A percentile compares a stretch with the other conserved stretches of the same genome.
These are phyloP conservation scores for Bruguiera sexangula DNA, from an alignment of 345 rosid species.

Conservation along the genomic window DNA sequence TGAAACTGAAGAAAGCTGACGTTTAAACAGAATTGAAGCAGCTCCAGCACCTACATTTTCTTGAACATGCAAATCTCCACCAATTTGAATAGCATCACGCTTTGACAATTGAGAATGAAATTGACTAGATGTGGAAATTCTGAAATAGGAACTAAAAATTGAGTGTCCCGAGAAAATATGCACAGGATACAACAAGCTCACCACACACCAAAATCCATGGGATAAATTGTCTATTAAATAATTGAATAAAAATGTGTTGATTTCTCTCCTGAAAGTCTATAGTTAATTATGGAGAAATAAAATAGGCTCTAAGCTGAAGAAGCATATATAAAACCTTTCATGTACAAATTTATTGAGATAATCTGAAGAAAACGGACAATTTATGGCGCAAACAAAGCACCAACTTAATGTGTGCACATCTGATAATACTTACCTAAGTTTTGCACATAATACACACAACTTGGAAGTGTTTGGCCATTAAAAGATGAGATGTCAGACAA, in stretches of 20 bases:
- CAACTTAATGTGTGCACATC: not conserved
- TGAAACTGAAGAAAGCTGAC: slow-evolving; percentile 68
- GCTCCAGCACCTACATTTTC: slow-evolving; percentile 70
- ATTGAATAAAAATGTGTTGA: not conserved
- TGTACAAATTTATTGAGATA: not conserved
- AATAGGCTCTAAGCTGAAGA: too few relatives aligned
- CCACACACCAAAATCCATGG: not conserved
- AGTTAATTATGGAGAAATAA: too few relatives aligned
- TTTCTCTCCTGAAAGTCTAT: too few relatives aligned
- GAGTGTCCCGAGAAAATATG: slow-evolving; percentile 10
- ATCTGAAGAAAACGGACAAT: not conserved
- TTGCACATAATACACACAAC: not conserved
- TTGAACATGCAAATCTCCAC: slow-evolving; percentile 73
- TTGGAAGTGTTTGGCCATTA: slow-evolving; percentile 1
- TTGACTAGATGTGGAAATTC: slow-evolving; percentile 88
- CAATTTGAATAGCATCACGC: slow-evolving; percentile 54
- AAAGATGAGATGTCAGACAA: not conserved
- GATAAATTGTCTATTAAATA: not conserved
- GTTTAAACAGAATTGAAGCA: slow-evolving; percentile 62
- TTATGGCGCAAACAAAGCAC: not conserved
- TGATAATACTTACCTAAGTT: not conserved
- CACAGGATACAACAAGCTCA: not conserved
- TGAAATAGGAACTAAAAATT: slow-evolving; percentile 32
- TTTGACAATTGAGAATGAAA: slow-evolving; percentile 83
- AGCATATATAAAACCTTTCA: not conserved